Evolutionary conservation across 2,329 filamentous ascomycete species (phyloP).

Genomic region (Trichoderma koningii): DNA sequence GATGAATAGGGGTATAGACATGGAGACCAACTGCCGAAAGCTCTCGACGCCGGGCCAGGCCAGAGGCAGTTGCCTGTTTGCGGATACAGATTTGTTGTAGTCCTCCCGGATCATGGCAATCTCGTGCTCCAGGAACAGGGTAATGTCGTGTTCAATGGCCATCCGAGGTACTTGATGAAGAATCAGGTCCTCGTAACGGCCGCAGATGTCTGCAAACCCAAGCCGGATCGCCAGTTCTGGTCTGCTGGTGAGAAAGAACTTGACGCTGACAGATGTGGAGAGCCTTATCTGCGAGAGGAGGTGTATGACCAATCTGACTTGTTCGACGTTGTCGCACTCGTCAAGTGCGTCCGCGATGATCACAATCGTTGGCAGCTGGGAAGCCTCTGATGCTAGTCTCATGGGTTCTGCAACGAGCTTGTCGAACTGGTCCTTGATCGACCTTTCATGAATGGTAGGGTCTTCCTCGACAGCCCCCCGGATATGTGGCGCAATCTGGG

Average conservation of each 20-base stretch:
- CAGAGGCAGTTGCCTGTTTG: not conserved
- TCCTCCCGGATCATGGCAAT: not conserved
- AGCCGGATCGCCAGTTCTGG: slow-evolving; percentile 44
- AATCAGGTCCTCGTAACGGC: slow-evolving; percentile 16
- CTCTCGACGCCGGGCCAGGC: slow-evolving; percentile 22
- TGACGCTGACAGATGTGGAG: slow-evolving; percentile 28
- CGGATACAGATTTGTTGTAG: not conserved
- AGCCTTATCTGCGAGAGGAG: not conserved
- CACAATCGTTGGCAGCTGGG: not conserved
- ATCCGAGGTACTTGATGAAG: not conserved
- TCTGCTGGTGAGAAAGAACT: slow-evolving; percentile 47
- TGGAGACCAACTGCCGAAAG: slow-evolving; percentile 30
- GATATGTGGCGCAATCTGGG: not conserved
- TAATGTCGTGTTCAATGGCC: not conserved
- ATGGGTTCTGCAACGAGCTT: not conserved
- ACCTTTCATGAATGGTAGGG: not conserved
- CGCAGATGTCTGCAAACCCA: slow-evolving; percentile 36
- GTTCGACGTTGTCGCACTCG: not conserved
- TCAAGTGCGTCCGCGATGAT: slow-evolving; percentile 1
- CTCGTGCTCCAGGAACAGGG: not conserved
- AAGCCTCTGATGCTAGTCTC: not conserved
- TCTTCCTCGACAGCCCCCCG: not conserved
- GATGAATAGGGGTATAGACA: slow-evolving; percentile 42
- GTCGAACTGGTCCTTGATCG: not conserved
- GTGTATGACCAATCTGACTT: not conserved